Evolutionary conservation across 1,139 yeast species (phyloP).

Genomic region (Sugiyamaella xylanicola): DNA sequence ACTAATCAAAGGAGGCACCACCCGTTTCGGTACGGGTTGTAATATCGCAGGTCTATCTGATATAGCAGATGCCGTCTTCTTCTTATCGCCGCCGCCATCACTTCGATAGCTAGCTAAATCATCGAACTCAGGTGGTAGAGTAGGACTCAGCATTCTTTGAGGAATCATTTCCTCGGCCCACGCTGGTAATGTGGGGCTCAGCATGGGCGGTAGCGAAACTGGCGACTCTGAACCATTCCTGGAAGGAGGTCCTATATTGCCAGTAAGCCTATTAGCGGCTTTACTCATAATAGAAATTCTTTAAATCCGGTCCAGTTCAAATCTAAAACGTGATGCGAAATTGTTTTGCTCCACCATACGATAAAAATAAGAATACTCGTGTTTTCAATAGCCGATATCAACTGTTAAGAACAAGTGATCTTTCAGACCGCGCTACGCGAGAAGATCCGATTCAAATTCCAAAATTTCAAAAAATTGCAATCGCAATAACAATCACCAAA

Average conservation of each 20-base stretch:
- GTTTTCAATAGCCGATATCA: no score
- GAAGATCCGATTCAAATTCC: no score
- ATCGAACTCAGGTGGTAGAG: slow-evolving; percentile 39
- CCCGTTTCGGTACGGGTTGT: slow-evolving; percentile 25
- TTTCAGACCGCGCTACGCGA: no score
- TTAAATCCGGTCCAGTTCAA: not conserved
- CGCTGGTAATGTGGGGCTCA: slow-evolving; percentile 43
- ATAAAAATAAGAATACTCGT: not conserved
- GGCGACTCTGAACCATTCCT: slow-evolving; percentile 15
- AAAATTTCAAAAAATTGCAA: no score
- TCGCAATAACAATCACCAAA: no score
- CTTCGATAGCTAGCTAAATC: slow-evolving; percentile 5
- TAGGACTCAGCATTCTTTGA: slow-evolving; percentile 40
- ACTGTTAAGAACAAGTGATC: no score
- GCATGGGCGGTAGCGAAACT: slow-evolving; percentile 40
- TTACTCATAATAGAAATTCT: slow-evolving; percentile 8
- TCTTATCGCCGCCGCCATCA: slow-evolving; percentile 3
- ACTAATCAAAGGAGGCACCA: slow-evolving; percentile 2
- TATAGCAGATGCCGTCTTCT: slow-evolving; percentile 3
- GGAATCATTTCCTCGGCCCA: slow-evolving; percentile 37
- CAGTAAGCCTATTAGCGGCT: slow-evolving; percentile 16
- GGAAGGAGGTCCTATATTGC: slow-evolving; percentile 1
- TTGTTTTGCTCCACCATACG: not conserved
- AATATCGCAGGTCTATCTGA: slow-evolving; percentile 12
- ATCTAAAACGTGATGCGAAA: no score